phyloP scores from a whole-genome alignment of 495 filamentous ascomycete species.

The Aspergillus panamensis region DNA sequence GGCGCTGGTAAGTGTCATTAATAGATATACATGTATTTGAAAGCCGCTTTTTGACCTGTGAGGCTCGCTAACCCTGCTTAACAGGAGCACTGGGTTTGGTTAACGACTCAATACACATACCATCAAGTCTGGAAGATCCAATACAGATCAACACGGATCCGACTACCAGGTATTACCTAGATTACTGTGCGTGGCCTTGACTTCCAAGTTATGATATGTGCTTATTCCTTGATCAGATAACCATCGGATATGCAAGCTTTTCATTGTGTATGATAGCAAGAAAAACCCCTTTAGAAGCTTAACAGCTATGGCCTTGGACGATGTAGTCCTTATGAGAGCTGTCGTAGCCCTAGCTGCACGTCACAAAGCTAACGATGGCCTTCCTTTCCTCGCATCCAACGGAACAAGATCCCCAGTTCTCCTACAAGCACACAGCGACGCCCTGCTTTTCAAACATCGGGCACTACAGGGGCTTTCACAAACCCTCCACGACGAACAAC shows the following conservation, averaged over 20 bases:
- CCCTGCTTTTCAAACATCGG: conserved; percentile 46
- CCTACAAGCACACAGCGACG: conserved; percentile 35
- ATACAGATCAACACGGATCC: conserved; percentile 27
- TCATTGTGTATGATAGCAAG: conserved; percentile 49
- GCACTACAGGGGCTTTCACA: conserved; percentile 44
- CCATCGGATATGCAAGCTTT: conserved; percentile 47
- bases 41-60: too few species aligned
- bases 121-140: conserved; percentile 13
- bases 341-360: conserved; percentile 51
- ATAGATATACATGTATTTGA: too few species aligned
- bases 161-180: conserved; percentile 36
- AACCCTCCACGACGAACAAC: conserved; percentile 20
- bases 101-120: not conserved
- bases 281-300: conserved; percentile 53
- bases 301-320: conserved; percentile 41
- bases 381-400: conserved; percentile 14
- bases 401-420: not conserved
- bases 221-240: conserved; percentile 33
- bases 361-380: conserved; percentile 41
- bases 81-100: not conserved
- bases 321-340: conserved; percentile 44
- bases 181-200: conserved; percentile 36
- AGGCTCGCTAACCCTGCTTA: too few species aligned
- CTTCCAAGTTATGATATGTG: not conserved
- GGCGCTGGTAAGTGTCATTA: too few species aligned